Base-by-base conservation (phyloP, 2,329 filamentous ascomycete species). In the Aspergillus chevalieri region DNA sequence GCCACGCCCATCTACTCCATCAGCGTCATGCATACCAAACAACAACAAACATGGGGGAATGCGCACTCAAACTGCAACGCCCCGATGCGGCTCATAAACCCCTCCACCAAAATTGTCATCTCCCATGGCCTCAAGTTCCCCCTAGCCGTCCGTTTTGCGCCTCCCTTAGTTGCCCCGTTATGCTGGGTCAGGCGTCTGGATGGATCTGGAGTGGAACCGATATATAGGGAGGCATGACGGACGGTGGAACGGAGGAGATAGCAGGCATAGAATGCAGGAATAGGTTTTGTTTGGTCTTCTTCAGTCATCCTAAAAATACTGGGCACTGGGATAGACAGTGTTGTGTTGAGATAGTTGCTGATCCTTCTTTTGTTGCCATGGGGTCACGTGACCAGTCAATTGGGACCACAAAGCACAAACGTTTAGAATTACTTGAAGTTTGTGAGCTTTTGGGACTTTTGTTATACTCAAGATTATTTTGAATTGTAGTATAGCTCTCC, bases 1-100 rank as follows among this genome's bases (percentile, higher is more conserved):
- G 88, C 77, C 94, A 86, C 36, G 92, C 91, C 92, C 92, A 96
- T 76, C 88, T 92, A 51, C 14, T 10, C 6, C 8, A 33, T 49
- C 50, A 49, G 46, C 8, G 47, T 43, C 26, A 36, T 26, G 17
- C n/a, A n/a, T 22, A 39, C 22, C 19, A 26, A 42, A 43, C 26
- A 42, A 10, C 6, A 4, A 22, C 36, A 34, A 33, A 43, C 34
- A 33, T 3, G 26, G 26, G 9, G 3, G 26, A 19, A 19, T 47
- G 75, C 83, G 65, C 77, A 93, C 86, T 97, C 92, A 64, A 98
- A 97, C 64, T 97, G 92, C 55, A 98, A 72, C 1, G 93, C 93
- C 0, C 88, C 89, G 33, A 92, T 82, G 61, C 85, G 85, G 57
- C 87, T 92, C 0, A 88, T 89, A 57, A 98, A 98, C 0, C 92